A percentile compares a stretch with the other conserved stretches of the same genome.
Conservation (phyloP, 306 rosid genomes). For the Begonia masoniana region DNA sequence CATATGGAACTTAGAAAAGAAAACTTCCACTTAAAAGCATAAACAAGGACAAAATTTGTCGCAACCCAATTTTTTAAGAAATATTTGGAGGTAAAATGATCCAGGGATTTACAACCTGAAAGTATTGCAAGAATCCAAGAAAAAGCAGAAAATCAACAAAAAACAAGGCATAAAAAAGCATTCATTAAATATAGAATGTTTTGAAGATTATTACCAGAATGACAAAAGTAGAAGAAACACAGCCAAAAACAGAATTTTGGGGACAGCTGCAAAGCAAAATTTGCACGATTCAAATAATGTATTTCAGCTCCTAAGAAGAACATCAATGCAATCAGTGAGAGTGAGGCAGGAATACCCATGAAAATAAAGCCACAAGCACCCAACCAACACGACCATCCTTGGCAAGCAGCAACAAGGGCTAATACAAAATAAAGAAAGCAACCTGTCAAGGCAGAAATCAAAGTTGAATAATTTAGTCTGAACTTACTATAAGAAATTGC, state of each 20-base stretch:
- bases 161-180: slow-evolving; percentile 6
- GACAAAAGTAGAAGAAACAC: slow-evolving; percentile 95
- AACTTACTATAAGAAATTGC: background rate
- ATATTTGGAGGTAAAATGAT: no score
- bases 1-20: slow-evolving; percentile 18
- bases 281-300: slow-evolving; percentile 19
- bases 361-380: slow-evolving; percentile 73
- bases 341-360: slow-evolving; percentile 55
- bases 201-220: slow-evolving; percentile 49
- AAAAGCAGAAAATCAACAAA: background rate
- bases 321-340: background rate
- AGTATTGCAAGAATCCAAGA: no score
- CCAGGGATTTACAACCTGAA: no score
- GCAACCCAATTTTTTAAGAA: no score
- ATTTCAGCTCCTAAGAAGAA: background rate
- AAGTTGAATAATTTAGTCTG: no score
- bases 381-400: slow-evolving; percentile 78
- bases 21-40: background rate
- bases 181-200: slow-evolving; percentile 19
- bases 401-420: slow-evolving; percentile 60
- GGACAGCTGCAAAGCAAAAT: slow-evolving; percentile 73
- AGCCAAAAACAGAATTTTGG: slow-evolving; percentile 76
- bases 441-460: slow-evolving; percentile 45
- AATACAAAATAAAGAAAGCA: slow-evolving; percentile 47
- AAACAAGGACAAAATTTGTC: no score